These are phyloP conservation scores for Skeletonema menzelii DNA, from an alignment of 108 stramenopile genomes.

Conservation along the genomic window DNA sequence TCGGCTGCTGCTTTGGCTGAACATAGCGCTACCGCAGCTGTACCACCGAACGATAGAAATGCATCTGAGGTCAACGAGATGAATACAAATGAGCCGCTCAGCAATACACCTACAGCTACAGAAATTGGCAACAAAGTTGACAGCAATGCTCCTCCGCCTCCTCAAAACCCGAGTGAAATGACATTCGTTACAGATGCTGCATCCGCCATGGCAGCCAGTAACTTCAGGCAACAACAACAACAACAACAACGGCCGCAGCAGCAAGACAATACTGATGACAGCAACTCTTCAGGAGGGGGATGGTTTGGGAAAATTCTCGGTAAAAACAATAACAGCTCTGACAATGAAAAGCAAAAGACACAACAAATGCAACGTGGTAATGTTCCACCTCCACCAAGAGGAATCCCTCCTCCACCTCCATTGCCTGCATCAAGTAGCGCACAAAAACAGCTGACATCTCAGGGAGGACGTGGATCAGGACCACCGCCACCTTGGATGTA, in stretches of 20 bases:
- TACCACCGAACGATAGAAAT: neutral
- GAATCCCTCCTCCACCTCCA: slow-evolving; percentile 5
- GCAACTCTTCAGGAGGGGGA: neutral
- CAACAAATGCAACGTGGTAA: neutral
- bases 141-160: neutral
- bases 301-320: slow-evolving; percentile 8
- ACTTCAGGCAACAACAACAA: neutral
- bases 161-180: neutral
- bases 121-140: neutral
- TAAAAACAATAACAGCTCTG: neutral
- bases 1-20: neutral
- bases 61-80: neutral
- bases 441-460: neutral
- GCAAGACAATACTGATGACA: neutral
- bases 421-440: neutral
- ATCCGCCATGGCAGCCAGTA: neutral
- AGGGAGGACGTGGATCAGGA: neutral
- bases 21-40: neutral
- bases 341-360: neutral
- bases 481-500: slow-evolving; percentile 1
- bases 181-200: slow-evolving; percentile 4
- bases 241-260: neutral
- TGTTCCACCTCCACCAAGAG: neutral
- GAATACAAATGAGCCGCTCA: neutral
- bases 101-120: neutral